These are phyloP conservation scores for Peniophora sp. DNA, from an alignment of 1,284 basidiomycete species.

Conservation along the genomic window DNA sequence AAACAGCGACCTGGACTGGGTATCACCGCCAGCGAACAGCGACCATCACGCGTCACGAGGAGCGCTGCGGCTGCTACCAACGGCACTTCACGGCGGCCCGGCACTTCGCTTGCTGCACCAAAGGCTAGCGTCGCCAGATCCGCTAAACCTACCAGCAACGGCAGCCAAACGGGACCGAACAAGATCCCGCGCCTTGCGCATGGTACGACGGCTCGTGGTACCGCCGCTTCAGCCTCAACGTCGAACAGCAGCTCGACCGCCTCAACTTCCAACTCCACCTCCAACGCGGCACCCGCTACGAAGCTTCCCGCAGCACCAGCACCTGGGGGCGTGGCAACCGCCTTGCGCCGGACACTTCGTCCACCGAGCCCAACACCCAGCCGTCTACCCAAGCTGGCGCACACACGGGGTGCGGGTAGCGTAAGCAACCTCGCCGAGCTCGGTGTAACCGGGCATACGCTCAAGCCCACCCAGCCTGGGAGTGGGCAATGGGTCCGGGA, in stretches of 20 bases:
- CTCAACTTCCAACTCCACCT: slow-evolving; percentile 1
- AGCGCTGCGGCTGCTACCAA: slow-evolving; percentile 44
- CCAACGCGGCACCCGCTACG: background rate
- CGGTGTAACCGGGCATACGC: slow-evolving; percentile 24
- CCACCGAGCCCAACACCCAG: slow-evolving; percentile 62
- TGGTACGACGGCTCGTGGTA: slow-evolving; percentile 33
- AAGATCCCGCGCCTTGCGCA: slow-evolving; percentile 70
- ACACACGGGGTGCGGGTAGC: slow-evolving; percentile 45
- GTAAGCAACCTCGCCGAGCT: slow-evolving; percentile 45
- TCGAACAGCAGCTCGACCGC: slow-evolving; percentile 5
- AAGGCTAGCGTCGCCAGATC: too few relatives aligned
- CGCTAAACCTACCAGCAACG: slow-evolving; percentile 10
- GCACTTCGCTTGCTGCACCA: slow-evolving; percentile 19
- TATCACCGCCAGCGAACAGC: slow-evolving; percentile 55
- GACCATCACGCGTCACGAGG: slow-evolving; percentile 63
- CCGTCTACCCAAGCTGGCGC: slow-evolving; percentile 59
- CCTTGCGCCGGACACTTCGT: slow-evolving; percentile 26
- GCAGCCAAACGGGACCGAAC: slow-evolving; percentile 38
- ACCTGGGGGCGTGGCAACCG: slow-evolving; percentile 29
- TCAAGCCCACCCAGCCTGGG: slow-evolving; percentile 27
- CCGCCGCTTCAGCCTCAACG: slow-evolving; percentile 9
- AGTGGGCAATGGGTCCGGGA: slow-evolving; percentile 66
- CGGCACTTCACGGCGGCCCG: slow-evolving; percentile 38
- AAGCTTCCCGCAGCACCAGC: slow-evolving; percentile 21
- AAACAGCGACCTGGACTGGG: slow-evolving; percentile 25